A percentile compares a stretch with the other conserved stretches of the same genome.
These are phyloP conservation scores for Biscutella auriculata DNA, from an alignment of 441 rosid genomes.

Conservation along the genomic window DNA sequence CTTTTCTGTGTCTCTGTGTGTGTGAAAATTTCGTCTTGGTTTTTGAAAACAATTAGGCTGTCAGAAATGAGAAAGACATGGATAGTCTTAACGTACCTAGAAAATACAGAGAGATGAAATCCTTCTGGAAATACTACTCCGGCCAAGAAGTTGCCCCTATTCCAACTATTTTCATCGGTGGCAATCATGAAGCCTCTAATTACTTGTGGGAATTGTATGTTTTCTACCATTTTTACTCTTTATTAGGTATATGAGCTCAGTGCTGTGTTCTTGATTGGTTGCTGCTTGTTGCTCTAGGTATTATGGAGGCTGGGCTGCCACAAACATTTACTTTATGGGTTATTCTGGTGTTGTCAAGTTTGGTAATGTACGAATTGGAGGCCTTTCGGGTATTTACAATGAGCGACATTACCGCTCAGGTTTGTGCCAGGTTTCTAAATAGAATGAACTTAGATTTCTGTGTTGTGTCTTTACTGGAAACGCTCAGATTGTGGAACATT, in stretches of 20 bases:
- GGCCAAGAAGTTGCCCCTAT: constrained; percentile 68
- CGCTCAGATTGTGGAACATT: background rate
- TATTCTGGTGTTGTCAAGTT: constrained; percentile 78
- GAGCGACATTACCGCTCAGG: constrained; percentile 49
- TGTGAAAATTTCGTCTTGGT: background rate
- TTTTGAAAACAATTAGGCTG: constrained; percentile 29
- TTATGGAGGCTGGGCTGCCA: constrained; percentile 90
- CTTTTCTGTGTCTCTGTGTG: background rate
- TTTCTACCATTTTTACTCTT: background rate
- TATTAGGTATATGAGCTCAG: background rate
- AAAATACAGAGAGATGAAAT: constrained; percentile 66
- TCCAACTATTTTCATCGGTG: constrained; percentile 88
- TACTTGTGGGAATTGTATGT: constrained; percentile 85
- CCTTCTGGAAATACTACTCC: constrained; percentile 87
- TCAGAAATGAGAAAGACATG: constrained; percentile 76
- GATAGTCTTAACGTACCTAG: constrained; percentile 67
- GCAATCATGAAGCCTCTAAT: constrained; percentile 94
- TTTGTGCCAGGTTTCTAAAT: constrained; percentile 13
- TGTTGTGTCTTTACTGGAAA: background rate
- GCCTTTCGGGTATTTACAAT: constrained; percentile 82
- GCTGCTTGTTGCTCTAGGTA: constrained; percentile 35
- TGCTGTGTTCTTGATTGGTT: background rate
- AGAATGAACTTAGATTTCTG: background rate
- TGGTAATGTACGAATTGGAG: constrained; percentile 77
- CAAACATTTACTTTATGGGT: constrained; percentile 75